phyloP scores from a whole-genome alignment of 352 stramenopile species.

The Phytopythium ostracodes region DNA sequence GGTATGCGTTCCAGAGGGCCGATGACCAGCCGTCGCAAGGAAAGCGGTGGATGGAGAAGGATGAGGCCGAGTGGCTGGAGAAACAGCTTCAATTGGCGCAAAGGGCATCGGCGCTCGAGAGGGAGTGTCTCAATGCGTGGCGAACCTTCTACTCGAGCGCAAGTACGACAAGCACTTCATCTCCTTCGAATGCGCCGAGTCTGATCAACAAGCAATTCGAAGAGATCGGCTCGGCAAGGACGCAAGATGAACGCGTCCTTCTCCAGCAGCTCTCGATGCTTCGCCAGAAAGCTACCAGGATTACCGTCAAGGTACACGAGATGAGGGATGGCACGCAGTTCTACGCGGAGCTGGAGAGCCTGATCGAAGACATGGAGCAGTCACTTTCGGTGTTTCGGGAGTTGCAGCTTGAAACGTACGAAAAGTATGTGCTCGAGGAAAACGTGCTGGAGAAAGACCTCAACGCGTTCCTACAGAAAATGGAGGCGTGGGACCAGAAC shows the following conservation, averaged over 20 bases:
- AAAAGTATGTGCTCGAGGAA: slow-evolving; percentile 48
- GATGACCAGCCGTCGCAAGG: background rate
- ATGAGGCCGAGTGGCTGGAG: slow-evolving; percentile 57
- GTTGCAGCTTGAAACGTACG: slow-evolving; percentile 32
- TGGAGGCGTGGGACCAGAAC: slow-evolving; percentile 37
- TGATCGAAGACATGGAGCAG: slow-evolving; percentile 49
- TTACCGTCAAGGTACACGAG: slow-evolving; percentile 37
- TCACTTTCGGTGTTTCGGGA: slow-evolving; percentile 32
- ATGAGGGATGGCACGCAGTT: slow-evolving; percentile 47
- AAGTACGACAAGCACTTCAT: slow-evolving; percentile 6
- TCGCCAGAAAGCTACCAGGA: slow-evolving; percentile 18
- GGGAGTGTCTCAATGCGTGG: slow-evolving; percentile 48
- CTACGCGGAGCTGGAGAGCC: slow-evolving; percentile 41
- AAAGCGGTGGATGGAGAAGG: slow-evolving; percentile 24
- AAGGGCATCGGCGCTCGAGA: slow-evolving; percentile 39
- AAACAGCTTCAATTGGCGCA: slow-evolving; percentile 53
- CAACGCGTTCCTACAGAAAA: slow-evolving; percentile 29
- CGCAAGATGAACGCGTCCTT: slow-evolving; percentile 27
- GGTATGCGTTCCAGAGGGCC: slow-evolving; percentile 3
- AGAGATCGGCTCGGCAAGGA: slow-evolving; percentile 24
- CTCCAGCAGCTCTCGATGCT: slow-evolving; percentile 32
- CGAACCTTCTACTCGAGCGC: slow-evolving; percentile 40
- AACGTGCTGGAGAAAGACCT: slow-evolving; percentile 57
- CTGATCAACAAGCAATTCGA: slow-evolving; percentile 44
- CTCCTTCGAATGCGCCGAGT: slow-evolving; percentile 5